Evolutionary conservation across 2,329 filamentous ascomycete species (phyloP).

Genomic region (Cytospora paraplurivora): DNA sequence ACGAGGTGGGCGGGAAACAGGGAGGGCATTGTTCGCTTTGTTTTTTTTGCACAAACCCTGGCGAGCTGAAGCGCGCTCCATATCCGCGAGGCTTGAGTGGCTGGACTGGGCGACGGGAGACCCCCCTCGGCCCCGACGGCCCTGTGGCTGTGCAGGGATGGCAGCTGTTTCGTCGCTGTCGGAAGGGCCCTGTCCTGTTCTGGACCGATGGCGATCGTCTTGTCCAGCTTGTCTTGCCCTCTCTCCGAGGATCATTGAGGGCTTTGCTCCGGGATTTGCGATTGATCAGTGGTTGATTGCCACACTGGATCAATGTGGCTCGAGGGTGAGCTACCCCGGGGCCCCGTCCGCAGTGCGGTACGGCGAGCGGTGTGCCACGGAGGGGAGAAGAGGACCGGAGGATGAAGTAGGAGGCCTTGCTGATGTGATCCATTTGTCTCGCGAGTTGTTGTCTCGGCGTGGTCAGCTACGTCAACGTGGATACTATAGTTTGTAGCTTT

Average conservation of each 20-base stretch:
- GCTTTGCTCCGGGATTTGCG: background rate
- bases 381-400: background rate
- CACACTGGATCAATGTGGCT: background rate
- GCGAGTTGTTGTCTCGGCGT: background rate
- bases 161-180: background rate
- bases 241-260: background rate
- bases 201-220: slow-evolving; percentile 9
- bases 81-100: slow-evolving; percentile 10
- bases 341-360: background rate
- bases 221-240: too few species aligned
- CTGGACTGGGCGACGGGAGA: background rate
- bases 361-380: slow-evolving; percentile 21
- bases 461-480: background rate
- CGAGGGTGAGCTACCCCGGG: background rate
- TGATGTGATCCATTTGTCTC: background rate
- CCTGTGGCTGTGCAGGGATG: slow-evolving; percentile 12
- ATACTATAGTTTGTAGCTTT: background rate
- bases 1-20: slow-evolving; percentile 4
- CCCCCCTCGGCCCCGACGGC: background rate
- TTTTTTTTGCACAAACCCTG: slow-evolving; percentile 18
- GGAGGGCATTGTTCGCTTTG: slow-evolving; percentile 10
- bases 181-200: slow-evolving; percentile 3
- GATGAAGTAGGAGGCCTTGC: background rate
- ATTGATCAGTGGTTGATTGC: background rate
- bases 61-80: slow-evolving; percentile 20